Conservation (phyloP, 2,329 filamentous ascomycete genomes). For the Helotiales sp. region DNA sequence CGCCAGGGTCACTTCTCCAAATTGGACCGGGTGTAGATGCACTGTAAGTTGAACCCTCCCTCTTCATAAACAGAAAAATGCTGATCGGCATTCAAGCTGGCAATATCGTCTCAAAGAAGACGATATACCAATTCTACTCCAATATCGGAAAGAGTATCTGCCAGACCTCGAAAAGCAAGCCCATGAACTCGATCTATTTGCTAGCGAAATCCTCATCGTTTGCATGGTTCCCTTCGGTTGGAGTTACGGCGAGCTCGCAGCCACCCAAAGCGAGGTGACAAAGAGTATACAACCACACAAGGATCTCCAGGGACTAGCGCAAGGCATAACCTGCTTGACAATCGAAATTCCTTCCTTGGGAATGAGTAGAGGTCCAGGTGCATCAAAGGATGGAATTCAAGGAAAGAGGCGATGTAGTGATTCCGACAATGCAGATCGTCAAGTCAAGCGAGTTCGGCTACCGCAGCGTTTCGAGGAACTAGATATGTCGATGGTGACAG, state of each 20-base stretch:
- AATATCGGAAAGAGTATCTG: slow-evolving; percentile 13
- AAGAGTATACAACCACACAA: slow-evolving; percentile 11
- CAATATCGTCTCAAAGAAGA: slow-evolving; percentile 8
- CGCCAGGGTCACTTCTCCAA: slow-evolving; percentile 12
- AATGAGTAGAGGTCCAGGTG: not conserved
- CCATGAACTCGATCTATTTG: slow-evolving; percentile 13
- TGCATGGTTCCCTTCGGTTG: slow-evolving; percentile 10
- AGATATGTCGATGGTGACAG: slow-evolving; percentile 4
- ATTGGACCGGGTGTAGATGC: slow-evolving; percentile 4
- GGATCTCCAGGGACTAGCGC: slow-evolving; percentile 9
- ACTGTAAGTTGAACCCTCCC: slow-evolving; percentile 12
- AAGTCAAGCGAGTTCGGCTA: slow-evolving; percentile 3
- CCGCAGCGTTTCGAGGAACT: not conserved
- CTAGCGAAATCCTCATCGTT: slow-evolving; percentile 7
- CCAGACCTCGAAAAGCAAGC: slow-evolving; percentile 13
- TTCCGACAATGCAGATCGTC: not conserved
- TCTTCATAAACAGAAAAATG: slow-evolving; percentile 4
- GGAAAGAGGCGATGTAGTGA: not conserved
- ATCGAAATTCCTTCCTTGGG: not conserved
- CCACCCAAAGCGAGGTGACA: slow-evolving; percentile 4
- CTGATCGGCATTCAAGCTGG: slow-evolving; percentile 16
- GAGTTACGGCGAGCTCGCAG: slow-evolving; percentile 15
- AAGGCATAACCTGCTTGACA: slow-evolving; percentile 8
- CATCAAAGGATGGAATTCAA: not conserved
- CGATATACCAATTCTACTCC: slow-evolving; percentile 15